Conservation (phyloP, 2,329 filamentous ascomycete genomes). For the Hyphodiscus sp. region DNA sequence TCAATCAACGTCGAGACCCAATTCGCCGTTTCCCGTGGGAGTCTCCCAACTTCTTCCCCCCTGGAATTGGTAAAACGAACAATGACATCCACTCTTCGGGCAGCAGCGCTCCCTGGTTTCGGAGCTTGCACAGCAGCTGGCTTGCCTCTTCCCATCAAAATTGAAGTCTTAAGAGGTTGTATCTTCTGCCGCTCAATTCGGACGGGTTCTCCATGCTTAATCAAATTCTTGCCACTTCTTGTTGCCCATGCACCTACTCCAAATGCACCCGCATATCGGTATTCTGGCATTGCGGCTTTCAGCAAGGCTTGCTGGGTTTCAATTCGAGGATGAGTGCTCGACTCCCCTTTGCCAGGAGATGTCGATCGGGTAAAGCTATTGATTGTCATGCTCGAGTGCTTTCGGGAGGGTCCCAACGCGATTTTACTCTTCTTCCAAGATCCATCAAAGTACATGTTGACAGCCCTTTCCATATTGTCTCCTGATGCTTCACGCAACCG, state of each 20-base stretch:
- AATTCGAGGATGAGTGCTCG: constrained; percentile 32
- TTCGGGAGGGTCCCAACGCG: background rate
- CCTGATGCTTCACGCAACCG: constrained; percentile 49
- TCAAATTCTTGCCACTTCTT: constrained; percentile 65
- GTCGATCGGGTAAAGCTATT: constrained; percentile 21
- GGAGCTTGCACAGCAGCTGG: constrained; percentile 21
- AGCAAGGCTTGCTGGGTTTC: constrained; percentile 5
- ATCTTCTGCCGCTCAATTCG: constrained; percentile 81
- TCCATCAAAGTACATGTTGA: constrained; percentile 66
- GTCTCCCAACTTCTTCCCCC: constrained; percentile 77
- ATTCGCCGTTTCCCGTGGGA: constrained; percentile 78
- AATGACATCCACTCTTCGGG: constrained; percentile 71
- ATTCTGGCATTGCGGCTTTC: constrained; percentile 37
- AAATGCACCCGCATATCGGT: constrained; percentile 83
- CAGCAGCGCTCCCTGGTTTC: constrained; percentile 36
- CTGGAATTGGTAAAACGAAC: constrained; percentile 80
- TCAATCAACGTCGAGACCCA: constrained; percentile 94
- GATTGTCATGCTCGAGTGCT: constrained; percentile 15
- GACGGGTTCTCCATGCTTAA: constrained; percentile 78
- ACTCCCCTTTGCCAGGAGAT: constrained; percentile 11
- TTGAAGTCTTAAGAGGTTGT: constrained; percentile 46
- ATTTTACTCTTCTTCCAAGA: constrained; percentile 45
- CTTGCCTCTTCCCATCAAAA: constrained; percentile 39
- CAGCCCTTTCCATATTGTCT: constrained; percentile 53
- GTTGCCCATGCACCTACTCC: constrained; percentile 91